Evolutionary conservation across 352 stramenopile species (phyloP).

Genomic region (Aphanomyces stellatus): DNA sequence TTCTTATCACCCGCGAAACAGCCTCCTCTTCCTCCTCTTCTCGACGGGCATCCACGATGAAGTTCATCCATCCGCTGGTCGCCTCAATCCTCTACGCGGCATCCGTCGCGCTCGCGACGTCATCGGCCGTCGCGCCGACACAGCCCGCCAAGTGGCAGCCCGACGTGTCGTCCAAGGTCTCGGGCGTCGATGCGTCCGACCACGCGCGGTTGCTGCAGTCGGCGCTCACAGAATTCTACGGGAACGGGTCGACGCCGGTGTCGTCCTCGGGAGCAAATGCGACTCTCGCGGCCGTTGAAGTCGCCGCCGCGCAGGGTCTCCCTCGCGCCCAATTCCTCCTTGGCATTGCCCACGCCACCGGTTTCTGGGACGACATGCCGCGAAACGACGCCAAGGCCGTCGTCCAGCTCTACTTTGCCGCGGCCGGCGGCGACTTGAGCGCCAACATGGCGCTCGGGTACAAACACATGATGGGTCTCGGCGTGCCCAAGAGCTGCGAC

Average conservation of each 20-base stretch:
- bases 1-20: background rate
- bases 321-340: constrained; percentile 66
- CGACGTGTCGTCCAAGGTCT: background rate
- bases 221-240: constrained; percentile 9
- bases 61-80: background rate
- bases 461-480: constrained; percentile 63
- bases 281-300: constrained; percentile 1
- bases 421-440: constrained; percentile 49
- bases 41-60: too few relatives aligned
- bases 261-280: background rate
- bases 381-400: constrained; percentile 56
- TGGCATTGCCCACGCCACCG: constrained; percentile 74
- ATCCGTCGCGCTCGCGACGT: background rate
- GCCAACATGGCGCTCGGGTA: constrained; percentile 72
- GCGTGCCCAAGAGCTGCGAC: constrained; percentile 75
- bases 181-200: background rate
- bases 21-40: too few relatives aligned
- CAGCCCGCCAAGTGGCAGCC: background rate
- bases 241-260: constrained; percentile 5
- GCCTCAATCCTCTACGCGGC: background rate
- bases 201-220: constrained; percentile 6
- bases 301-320: background rate
- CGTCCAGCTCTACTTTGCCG: constrained; percentile 80
- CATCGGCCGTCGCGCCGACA: background rate
- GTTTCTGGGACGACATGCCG: constrained; percentile 53